Evolutionary conservation across 1,284 basidiomycete genomes (phyloP).

Genomic region (Tylopilus sp.): DNA sequence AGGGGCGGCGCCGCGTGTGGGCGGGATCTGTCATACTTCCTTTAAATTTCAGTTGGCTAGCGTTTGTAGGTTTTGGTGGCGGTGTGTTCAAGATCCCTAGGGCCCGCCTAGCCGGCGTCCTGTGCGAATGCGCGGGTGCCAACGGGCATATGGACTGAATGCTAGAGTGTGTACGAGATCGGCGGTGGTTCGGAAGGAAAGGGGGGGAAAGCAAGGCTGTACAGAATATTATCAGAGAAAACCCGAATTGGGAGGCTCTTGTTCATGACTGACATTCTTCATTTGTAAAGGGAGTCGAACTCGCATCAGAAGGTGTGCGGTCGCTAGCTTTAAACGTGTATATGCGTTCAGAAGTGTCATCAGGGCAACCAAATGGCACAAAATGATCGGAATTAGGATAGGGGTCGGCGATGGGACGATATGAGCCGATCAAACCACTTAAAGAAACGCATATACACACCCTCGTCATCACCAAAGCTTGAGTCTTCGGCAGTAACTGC

Average conservation of each 20-base stretch:
- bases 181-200: slow-evolving; percentile 57
- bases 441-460: slow-evolving; percentile 37
- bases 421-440: slow-evolving; percentile 20
- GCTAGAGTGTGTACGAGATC: slow-evolving; percentile 56
- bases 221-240: slow-evolving; percentile 16
- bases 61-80: slow-evolving; percentile 57
- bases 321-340: slow-evolving; percentile 46
- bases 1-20: slow-evolving; percentile 58
- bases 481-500: slow-evolving; percentile 51
- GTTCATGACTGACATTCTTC: slow-evolving; percentile 42
- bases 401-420: slow-evolving; percentile 1
- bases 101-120: slow-evolving; percentile 29
- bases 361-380: not conserved
- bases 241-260: slow-evolving; percentile 18
- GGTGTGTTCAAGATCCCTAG: slow-evolving; percentile 54
- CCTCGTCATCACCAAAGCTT: slow-evolving; percentile 53
- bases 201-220: slow-evolving; percentile 59
- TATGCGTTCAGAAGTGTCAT: slow-evolving; percentile 19
- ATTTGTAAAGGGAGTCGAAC: slow-evolving; percentile 40
- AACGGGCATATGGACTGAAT: slow-evolving; percentile 29
- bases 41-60: slow-evolving; percentile 58
- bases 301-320: slow-evolving; percentile 42
- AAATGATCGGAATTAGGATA: slow-evolving; percentile 9
- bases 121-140: slow-evolving; percentile 15
- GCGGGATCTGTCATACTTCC: slow-evolving; percentile 72